Base-by-base conservation (phyloP, 1,284 basidiomycete species). In the Retiboletus fuscus region DNA sequence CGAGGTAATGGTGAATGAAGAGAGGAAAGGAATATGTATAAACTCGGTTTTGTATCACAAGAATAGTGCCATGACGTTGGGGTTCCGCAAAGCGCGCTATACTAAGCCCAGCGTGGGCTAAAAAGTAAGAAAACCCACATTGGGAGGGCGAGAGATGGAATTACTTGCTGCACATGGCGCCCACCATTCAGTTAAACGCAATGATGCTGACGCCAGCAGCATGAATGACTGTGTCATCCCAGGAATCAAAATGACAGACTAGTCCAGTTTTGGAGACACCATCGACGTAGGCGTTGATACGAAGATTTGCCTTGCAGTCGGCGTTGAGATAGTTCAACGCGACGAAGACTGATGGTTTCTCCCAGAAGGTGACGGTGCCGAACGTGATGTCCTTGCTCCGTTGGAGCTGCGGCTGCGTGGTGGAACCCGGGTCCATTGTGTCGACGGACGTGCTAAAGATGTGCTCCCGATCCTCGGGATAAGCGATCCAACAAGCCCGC, bases 391-490 rank as follows among this genome's bases (percentile, higher is more conserved):
- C 39, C 30, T 62, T 76, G 43, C 41, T 68, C 5, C 74, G 41
- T 12, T 66, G 16, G 18, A 5, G 61, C 51, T 67, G 76, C 10
- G 72, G 72, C 24, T 64, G 47, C 12, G 62, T 39, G 62, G 49
- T 30, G 2, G 16, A 39, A 39, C 62, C 62, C 1, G 47, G 46
- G 46, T 68, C 68, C 66, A 46, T n/a, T 41, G 77, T 79, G 24
- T 63, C 68, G 67, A 77, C 16, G 7, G 74, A 69, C 1, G 63
- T 72, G 39, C 67, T 71, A 26, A 69, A 79, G n/a, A 76, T 77
- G 47, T 75, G 69, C 18, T 68, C 49, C 8, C 76, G 72, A 43
- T 79, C 76, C n/a, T 78, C 78, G 46, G 78, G 77, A 64, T 79
- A 76, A 22, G 76, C 77, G 24, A 77, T 66, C 76, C 76, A 76